phyloP scores from a whole-genome alignment of 1,284 basidiomycete species.

The Naganishia sp. region DNA sequence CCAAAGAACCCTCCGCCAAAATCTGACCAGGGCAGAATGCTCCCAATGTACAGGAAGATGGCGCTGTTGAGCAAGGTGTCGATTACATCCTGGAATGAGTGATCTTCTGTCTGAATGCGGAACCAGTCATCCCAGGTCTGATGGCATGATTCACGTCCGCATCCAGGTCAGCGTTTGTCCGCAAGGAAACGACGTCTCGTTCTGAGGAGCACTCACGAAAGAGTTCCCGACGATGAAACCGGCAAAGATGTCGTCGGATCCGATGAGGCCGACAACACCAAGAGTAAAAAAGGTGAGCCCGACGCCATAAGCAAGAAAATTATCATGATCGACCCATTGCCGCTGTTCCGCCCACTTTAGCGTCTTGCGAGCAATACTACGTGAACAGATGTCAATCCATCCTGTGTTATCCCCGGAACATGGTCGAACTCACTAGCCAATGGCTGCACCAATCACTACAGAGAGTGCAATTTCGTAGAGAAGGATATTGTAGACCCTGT shows the following conservation, averaged over 20 bases:
- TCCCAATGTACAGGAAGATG: conserved; percentile 81
- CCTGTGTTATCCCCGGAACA: conserved; percentile 64
- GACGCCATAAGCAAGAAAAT: conserved; percentile 51
- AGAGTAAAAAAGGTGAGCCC: conserved; percentile 65
- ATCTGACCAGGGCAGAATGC: conserved; percentile 76
- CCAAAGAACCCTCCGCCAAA: conserved; percentile 52
- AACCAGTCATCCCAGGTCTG: conserved; percentile 53
- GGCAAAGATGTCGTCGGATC: conserved; percentile 82
- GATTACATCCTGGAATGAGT: conserved; percentile 60
- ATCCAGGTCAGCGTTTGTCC: not conserved
- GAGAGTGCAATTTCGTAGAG: conserved; percentile 65
- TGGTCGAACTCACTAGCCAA: conserved; percentile 74
- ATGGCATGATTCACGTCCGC: too few species aligned
- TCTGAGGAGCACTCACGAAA: conserved; percentile 33
- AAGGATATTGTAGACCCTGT: conserved; percentile 50
- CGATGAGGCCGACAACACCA: conserved; percentile 78
- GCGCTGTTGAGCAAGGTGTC: conserved; percentile 58
- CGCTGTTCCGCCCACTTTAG: conserved; percentile 44
- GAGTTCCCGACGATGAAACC: conserved; percentile 51
- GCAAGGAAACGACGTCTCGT: not conserved
- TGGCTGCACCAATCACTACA: conserved; percentile 70
- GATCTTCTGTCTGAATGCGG: conserved; percentile 57
- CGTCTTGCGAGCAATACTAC: conserved; percentile 43
- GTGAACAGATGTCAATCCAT: conserved; percentile 57
- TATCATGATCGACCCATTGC: conserved; percentile 53